Conservation (phyloP, 2,329 filamentous ascomycete genomes). For the Penicillium sp. region DNA sequence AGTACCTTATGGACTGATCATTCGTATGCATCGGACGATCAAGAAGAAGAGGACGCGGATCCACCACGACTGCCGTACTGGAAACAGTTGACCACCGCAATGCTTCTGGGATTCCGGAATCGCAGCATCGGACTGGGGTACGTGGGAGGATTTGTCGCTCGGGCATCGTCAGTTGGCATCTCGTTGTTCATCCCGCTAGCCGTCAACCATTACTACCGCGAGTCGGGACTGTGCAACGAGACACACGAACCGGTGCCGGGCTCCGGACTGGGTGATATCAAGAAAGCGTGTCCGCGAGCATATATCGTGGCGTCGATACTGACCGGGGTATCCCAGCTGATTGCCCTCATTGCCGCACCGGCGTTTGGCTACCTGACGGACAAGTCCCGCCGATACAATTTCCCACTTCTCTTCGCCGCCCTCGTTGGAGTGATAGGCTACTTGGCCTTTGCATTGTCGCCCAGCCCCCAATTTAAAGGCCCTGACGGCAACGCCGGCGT, state of each 20-base stretch:
- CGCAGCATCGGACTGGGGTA: constrained; percentile 80
- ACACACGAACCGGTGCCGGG: constrained; percentile 30
- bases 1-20: constrained; percentile 44
- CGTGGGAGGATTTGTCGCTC: constrained; percentile 87
- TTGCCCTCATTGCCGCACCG: constrained; percentile 79
- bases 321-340: constrained; percentile 81
- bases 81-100: constrained; percentile 57
- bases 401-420: constrained; percentile 69
- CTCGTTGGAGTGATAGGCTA: constrained; percentile 75
- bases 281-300: constrained; percentile 75
- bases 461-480: constrained; percentile 69
- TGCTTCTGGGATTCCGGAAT: constrained; percentile 69
- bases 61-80: constrained; percentile 32
- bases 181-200: constrained; percentile 91
- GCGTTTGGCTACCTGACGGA: constrained; percentile 82
- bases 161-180: constrained; percentile 90
- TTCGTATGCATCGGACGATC: constrained; percentile 1
- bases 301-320: constrained; percentile 84
- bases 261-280: constrained; percentile 57
- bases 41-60: constrained; percentile 2
- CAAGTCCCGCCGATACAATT: constrained; percentile 60
- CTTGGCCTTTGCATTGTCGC: constrained; percentile 66
- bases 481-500: constrained; percentile 64
- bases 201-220: constrained; percentile 85
- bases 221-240: constrained; percentile 68